Conservation (phyloP, 73 alveolate species). For the Paraurostyla sp. region DNA sequence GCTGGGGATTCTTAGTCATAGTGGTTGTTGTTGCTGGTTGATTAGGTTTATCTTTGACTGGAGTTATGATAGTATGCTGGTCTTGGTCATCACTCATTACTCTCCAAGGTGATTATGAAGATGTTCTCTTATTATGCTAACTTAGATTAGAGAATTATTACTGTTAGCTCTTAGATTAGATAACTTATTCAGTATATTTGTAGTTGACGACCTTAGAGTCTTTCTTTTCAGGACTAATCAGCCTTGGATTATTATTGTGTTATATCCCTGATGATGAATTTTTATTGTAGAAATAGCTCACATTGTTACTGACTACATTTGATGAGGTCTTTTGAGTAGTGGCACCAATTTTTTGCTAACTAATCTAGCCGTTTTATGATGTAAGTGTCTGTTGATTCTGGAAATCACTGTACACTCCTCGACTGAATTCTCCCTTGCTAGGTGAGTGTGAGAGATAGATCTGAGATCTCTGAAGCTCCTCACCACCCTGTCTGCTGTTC, state of each 20-base stretch:
- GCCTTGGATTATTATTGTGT: not conserved
- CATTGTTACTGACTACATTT: not conserved
- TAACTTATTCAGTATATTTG: not conserved
- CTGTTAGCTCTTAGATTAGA: not conserved
- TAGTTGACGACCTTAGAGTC: not conserved
- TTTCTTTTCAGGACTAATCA: constrained; percentile 8
- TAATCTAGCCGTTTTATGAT: not conserved
- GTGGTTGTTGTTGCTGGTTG: not conserved
- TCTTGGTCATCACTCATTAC: constrained; percentile 12
- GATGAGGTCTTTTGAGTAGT: too few relatives aligned
- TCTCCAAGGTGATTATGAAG: constrained; percentile 47
- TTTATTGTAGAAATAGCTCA: not conserved
- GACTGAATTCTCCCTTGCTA: not conserved
- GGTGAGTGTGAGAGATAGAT: constrained; percentile 19
- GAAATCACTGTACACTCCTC: not conserved
- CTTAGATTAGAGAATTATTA: not conserved
- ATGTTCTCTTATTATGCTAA: constrained; percentile 13
- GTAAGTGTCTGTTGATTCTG: constrained; percentile 2
- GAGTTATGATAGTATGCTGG: constrained; percentile 13
- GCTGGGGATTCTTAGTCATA: not conserved
- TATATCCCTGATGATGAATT: not conserved
- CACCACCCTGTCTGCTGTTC: not conserved
- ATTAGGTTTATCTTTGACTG: not conserved
- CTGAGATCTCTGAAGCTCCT: not conserved
- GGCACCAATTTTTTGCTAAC: too few relatives aligned